These are phyloP conservation scores for Volvariella surrecta DNA, from an alignment of 1,284 basidiomycete genomes.

Conservation along the genomic window DNA sequence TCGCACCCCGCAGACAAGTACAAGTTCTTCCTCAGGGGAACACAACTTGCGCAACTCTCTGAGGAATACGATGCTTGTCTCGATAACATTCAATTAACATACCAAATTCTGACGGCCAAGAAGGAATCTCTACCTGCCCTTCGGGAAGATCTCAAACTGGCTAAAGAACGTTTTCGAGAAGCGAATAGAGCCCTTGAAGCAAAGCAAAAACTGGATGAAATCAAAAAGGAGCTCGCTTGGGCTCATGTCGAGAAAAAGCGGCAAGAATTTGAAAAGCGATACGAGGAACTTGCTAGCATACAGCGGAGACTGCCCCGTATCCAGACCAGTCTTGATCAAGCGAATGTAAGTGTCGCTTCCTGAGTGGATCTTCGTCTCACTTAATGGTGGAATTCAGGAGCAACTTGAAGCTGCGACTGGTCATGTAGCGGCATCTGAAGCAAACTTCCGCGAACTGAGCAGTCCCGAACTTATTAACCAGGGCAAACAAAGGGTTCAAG, in stretches of 20 bases:
- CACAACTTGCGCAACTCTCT: conserved; percentile 82
- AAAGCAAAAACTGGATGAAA: conserved; percentile 53
- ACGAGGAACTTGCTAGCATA: conserved; percentile 42
- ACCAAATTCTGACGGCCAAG: conserved; percentile 57
- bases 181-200: conserved; percentile 69
- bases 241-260: conserved; percentile 76
- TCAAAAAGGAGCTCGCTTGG: conserved; percentile 87
- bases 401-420: conserved; percentile 35
- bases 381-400: conserved; percentile 15
- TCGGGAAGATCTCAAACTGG: conserved; percentile 49
- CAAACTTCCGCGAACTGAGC: conserved; percentile 38
- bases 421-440: conserved; percentile 39
- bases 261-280: conserved; percentile 45
- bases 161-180: conserved; percentile 56
- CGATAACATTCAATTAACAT: conserved; percentile 62
- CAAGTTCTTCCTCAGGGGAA: conserved; percentile 91
- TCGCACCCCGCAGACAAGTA: conserved; percentile 88
- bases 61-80: conserved; percentile 80
- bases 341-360: conserved; percentile 33
- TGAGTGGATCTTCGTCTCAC: too few species aligned
- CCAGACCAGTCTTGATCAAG: conserved; percentile 28
- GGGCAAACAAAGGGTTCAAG: conserved; percentile 33
- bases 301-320: conserved; percentile 42
- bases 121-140: conserved; percentile 72
- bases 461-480: conserved; percentile 43